Base-by-base conservation (phyloP, 164 flowering plant genomes). In the Nelumbo lutea region DNA sequence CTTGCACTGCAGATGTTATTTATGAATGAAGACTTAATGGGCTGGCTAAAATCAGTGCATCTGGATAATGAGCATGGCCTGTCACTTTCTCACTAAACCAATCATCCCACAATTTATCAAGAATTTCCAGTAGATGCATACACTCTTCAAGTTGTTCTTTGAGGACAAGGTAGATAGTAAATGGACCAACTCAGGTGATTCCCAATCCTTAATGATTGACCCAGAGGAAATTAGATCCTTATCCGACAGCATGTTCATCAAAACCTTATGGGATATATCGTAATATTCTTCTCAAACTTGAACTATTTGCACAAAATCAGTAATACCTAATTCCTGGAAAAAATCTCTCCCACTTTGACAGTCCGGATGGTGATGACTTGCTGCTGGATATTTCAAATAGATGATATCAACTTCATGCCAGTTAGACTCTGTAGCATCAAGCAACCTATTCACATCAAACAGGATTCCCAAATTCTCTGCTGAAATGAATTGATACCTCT, bases 61-160 rank as follows among this genome's bases (percentile, higher is more conserved):
- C 70, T 78, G 41, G 63, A 73, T n/a, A 70, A 55, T 61, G 76
- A 74, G 79, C 73, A n/a, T 64, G 77, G 70, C 84, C 85, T 1
- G 73, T 68, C 43, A 77, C 81, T 81, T 89, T 92, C 66, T 83
- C 77, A 73, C 83, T 78, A 69, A 80, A 92, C 72, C 47, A 72
- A 51, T 78, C 82, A 84, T 90, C 96, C 98, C 98, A 95, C 57
- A 87, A 58, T 45, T 63, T 77, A 78, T 95, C 97, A 65, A 92
- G 82, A 72, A 85, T 80, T 77, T 90, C 90, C 77, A 95, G 72
- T 42, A 92, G 85, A 82, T 83, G 85, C 61, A 69, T 83, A 72
- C 86, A 83, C 74, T 78, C 75, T 38, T 79, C 85, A 5, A 27
- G 70, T 80, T 68, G 44, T 82, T 79, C 67, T 59, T 72, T 42